Evolutionary conservation across 1,284 basidiomycete genomes (phyloP), one percentile per base, ranked within the genome.

Genomic region (Xerocomus minutiporus): DNA sequence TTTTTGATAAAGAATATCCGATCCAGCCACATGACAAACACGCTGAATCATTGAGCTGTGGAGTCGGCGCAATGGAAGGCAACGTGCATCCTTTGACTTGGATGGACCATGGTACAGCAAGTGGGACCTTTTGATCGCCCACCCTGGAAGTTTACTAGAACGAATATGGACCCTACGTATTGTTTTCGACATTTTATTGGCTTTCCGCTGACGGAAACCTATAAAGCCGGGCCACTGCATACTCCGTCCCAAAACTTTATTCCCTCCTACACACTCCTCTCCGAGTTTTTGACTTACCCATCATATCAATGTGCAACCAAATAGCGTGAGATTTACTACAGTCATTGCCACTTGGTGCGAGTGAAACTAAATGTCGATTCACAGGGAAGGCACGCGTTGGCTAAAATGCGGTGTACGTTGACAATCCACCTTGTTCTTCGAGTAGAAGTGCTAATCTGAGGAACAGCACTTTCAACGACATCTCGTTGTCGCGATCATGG

Each of bases 371-470:
- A 44, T 44, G 17, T 34, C 36, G 47, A 41, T 50, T 56, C 52
- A 52, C 67, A 87, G 86, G 58, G 79, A 86, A 76, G 84, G 86
- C 67, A 87, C 84, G 32, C 77, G 78, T 31, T 88, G 85, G 85
- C 69, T 72, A 48, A 76, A 74, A 59, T 88, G 84, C 70, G 81
- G 81, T 63, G 84, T 87, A 69, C 52, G 77, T 73, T 53, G 42
- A 49, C 47, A 46, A 46, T 56, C 47, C n/a, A 43, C 20, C 36
- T 48, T 55, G 31, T 51, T 43, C 42, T 57, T 36, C 39, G 36
- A 36, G 25, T 31, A 26, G 12, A 36, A 6, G 40, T 20, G 31
- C 47, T 56, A 52, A 50, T 56, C 48, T 40, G 28, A 46, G 41
- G 53, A 32, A 36, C 59, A 87, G 86, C 84, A 88, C 65, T 88